phyloP scores from a whole-genome alignment of 2,329 filamentous ascomycete species.

The Pseudopithomyces chartarum region DNA sequence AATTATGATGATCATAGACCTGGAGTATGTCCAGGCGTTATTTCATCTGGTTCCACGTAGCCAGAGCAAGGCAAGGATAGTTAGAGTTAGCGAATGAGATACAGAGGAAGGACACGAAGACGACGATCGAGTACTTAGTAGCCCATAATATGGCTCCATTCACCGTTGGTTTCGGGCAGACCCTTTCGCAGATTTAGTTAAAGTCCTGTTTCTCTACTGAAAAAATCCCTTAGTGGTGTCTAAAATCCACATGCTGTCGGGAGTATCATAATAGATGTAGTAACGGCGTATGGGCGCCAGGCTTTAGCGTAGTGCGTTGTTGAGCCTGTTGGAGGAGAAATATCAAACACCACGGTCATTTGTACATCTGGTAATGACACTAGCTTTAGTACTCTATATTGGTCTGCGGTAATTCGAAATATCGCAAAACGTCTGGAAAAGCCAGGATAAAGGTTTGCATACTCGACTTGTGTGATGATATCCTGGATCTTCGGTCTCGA shows the following conservation, averaged over 20 bases:
- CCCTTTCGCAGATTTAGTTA: background rate
- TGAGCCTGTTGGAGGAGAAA: too few relatives aligned
- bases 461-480: background rate
- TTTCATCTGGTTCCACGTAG: background rate
- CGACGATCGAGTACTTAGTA: conserved; percentile 1
- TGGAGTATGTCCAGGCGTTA: background rate
- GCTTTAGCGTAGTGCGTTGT: too few relatives aligned
- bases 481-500: too few relatives aligned
- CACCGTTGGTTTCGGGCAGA: background rate
- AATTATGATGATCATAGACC: background rate
- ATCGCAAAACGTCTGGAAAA: background rate
- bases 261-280: too few relatives aligned
- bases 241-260: too few relatives aligned
- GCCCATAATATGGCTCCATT: conserved; percentile 1
- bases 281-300: too few relatives aligned
- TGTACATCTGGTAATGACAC: conserved; percentile 1
- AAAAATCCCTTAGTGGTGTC: too few relatives aligned
- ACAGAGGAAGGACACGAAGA: conserved; percentile 1
- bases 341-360: too few relatives aligned
- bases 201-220: background rate
- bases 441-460: conserved; percentile 1
- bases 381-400: conserved; percentile 1
- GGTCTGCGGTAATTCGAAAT: conserved; percentile 2
- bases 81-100: conserved; percentile 1
- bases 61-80: background rate